Evolutionary conservation across 495 filamentous ascomycete genomes (phyloP), one percentile per base, ranked within the genome.

Genomic region (Filosporella fistucella): DNA sequence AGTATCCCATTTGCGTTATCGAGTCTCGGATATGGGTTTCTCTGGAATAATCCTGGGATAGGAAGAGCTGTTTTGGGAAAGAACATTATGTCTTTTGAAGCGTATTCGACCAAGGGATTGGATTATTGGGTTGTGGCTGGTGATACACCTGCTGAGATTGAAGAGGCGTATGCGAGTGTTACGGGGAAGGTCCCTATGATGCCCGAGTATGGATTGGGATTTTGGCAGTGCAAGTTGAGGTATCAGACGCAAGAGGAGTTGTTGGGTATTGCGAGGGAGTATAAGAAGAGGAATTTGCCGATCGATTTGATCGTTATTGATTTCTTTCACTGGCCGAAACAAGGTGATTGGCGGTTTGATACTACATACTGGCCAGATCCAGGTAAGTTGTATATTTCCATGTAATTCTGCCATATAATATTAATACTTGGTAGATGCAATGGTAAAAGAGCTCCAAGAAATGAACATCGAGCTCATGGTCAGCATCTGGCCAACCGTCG

Each of bases 211-310:
- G 78, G 78, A 6, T 67, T 80, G 16, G 78, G 78, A 0, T 82
- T 80, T 53, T 82, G 78, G 77, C 77, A 82, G 47, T 78, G 76
- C 59, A 80, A 80, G 59, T 64, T 80, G 21, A 69, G 77, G 0
- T 82, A 80, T 55, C 70, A 70, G 58, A 79, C 74, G 12, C 78
- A 82, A 55, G 76, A 80, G 41, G 71, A 80, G 57, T 40, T 80
- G 13, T 59, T 82, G 3, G 49, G 63, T 3, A 68, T 82, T 4
- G 76, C 75, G 4, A 61, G 77, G 8, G 76, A 79, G 51, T 75
- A 82, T 29, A 66, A 66, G 18, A 58, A 60, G 41, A 66, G 77
- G 3, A 50, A 71, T 1, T 56, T 80, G 2, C 75, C 75, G 1
- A 48, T 80, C 24, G 75, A 80, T 52, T 40, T 82, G n/a, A 78